phyloP scores from a whole-genome alignment of 768 basidiomycete species.

The Macrolepiota dolichaula region DNA sequence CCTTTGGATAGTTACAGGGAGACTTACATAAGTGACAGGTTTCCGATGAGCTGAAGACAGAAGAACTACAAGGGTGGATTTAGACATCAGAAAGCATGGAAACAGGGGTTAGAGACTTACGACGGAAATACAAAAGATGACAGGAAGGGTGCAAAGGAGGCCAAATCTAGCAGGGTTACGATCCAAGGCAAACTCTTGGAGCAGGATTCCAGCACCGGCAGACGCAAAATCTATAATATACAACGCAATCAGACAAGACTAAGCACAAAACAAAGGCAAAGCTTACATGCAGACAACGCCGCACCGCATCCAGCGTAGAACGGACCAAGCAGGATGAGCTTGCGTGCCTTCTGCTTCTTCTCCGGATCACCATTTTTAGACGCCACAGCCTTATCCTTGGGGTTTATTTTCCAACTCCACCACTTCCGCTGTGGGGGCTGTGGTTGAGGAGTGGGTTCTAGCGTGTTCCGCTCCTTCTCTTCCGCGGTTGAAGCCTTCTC shows the following conservation, averaged over 20 bases:
- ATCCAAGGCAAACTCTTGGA: slow-evolving; percentile 71
- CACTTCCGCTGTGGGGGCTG: slow-evolving; percentile 25
- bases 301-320: slow-evolving; percentile 68
- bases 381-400: slow-evolving; percentile 20
- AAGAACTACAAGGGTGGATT: slow-evolving; percentile 55
- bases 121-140: slow-evolving; percentile 75
- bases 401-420: slow-evolving; percentile 47
- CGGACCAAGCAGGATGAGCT: slow-evolving; percentile 60
- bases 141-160: slow-evolving; percentile 59
- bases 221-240: slow-evolving; percentile 49
- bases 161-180: slow-evolving; percentile 59
- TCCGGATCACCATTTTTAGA: slow-evolving; percentile 29
- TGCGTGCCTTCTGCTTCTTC: slow-evolving; percentile 38
- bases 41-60: slow-evolving; percentile 66
- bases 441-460: slow-evolving; percentile 18
- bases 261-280: slow-evolving; percentile 2
- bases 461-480: slow-evolving; percentile 18
- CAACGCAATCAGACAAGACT: slow-evolving; percentile 3
- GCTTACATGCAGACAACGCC: slow-evolving; percentile 59
- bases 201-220: slow-evolving; percentile 54
- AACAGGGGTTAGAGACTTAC: slow-evolving; percentile 35
- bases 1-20: neutral
- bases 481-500: slow-evolving; percentile 25
- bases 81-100: neutral
- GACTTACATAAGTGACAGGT: slow-evolving; percentile 53